Conservation (phyloP, 2,329 filamentous ascomycete genomes). For the Fusarium aywerte region DNA sequence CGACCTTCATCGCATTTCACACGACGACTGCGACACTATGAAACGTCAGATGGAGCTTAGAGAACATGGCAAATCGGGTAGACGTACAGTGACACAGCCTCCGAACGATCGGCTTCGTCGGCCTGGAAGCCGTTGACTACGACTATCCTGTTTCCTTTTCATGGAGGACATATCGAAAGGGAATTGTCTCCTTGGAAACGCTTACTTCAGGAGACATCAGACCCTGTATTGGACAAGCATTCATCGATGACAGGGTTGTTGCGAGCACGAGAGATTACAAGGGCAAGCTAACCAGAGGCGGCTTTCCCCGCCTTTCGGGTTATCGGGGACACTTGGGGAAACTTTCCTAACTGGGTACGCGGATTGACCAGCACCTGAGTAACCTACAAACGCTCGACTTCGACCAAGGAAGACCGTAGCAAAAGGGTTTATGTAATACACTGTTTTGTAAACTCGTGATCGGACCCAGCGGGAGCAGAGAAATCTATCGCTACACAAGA, state of each 20-base stretch:
- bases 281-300: neutral
- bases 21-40: slow-evolving; percentile 29
- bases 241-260: neutral
- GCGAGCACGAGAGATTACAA: neutral
- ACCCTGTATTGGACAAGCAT: neutral
- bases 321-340: slow-evolving; percentile 17
- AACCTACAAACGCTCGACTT: too few species aligned
- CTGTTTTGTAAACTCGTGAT: too few species aligned
- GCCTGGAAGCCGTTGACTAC: neutral
- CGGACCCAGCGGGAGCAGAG: too few species aligned
- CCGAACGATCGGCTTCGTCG: slow-evolving; percentile 29
- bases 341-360: slow-evolving; percentile 16
- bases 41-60: neutral
- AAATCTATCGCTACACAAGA: too few species aligned
- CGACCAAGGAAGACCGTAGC: too few species aligned
- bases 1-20: slow-evolving; percentile 34
- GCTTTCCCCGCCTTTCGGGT: slow-evolving; percentile 20
- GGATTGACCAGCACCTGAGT: too few species aligned
- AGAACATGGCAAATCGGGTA: rapidly evolving
- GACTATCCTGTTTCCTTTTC: neutral
- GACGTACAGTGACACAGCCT: slow-evolving; percentile 26
- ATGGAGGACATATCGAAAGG: neutral
- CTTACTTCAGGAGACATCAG: neutral
- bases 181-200: neutral
- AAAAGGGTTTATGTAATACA: too few species aligned